Evolutionary conservation across 1,139 yeast species (phyloP).

Genomic region (Candida mesenterica): DNA sequence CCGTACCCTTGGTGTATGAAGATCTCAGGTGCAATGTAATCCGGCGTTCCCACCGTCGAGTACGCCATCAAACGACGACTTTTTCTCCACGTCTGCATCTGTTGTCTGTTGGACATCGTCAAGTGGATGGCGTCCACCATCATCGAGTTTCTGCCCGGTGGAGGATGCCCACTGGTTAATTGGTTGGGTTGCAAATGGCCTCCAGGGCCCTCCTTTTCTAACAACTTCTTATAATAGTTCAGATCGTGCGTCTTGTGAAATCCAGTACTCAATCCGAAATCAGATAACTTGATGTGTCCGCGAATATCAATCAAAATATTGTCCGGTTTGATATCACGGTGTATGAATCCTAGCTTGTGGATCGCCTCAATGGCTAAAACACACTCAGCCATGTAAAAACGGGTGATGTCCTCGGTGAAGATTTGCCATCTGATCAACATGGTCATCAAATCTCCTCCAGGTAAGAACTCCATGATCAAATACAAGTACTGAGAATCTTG

Average conservation of each 20-base stretch:
- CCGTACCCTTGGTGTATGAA: constrained; percentile 97
- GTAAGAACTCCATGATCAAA: constrained; percentile 79
- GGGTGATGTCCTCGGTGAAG: constrained; percentile 78
- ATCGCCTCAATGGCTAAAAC: constrained; percentile 81
- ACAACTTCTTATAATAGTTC: constrained; percentile 67
- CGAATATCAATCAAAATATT: constrained; percentile 75
- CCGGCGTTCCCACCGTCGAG: constrained; percentile 98
- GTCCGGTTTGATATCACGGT: constrained; percentile 79
- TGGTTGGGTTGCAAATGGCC: constrained; percentile 26
- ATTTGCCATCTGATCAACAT: constrained; percentile 87
- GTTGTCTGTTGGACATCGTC: constrained; percentile 95
- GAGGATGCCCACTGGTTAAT: constrained; percentile 16
- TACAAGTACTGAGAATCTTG: constrained; percentile 76
- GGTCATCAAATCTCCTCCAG: constrained; percentile 87
- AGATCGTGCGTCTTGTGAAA: constrained; percentile 85
- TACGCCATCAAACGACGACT: constrained; percentile 96
- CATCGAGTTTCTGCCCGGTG: constrained; percentile 63
- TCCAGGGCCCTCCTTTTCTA: constrained; percentile 56
- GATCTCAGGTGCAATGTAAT: constrained; percentile 97
- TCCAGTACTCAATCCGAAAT: constrained; percentile 83
- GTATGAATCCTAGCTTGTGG: constrained; percentile 76
- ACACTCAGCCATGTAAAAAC: constrained; percentile 86
- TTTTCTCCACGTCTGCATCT: constrained; percentile 98
- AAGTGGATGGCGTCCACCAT: constrained; percentile 93
- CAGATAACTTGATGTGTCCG: constrained; percentile 76